Evolutionary conservation across 2,329 filamentous ascomycete genomes (phyloP), one percentile per base, ranked within the genome.

Genomic region (Curvularia verruculosa): DNA sequence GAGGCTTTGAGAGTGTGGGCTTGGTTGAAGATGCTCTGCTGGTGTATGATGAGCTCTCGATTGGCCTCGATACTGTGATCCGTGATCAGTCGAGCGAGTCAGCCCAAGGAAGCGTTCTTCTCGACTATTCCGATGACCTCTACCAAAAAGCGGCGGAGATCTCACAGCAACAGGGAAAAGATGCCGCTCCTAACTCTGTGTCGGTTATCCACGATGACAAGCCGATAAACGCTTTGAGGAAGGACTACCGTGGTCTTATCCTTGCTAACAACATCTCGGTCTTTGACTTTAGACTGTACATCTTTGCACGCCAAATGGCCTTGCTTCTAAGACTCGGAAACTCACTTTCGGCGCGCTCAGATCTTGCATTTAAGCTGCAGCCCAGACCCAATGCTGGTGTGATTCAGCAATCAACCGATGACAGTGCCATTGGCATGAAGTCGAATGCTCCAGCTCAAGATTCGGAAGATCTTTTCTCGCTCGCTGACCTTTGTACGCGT

Each of bases 1-100:
- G 91, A 64, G 96, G 94, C 0, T 96, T 99, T 65, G 96, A 99
- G 75, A 98, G 91, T 72, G 93, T 98, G 3, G 96, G 96, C 0
- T 81, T 99, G 9, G 91, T 97, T 8, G 95, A 99, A 71, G 95
- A 99, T 82, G 94, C 95, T 3, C 80, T 99, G 37, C 90, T 95
- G 4, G 92, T 92, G 13, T 99, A 99, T 67, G 95, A 98, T 74
- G 94, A 99, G 78, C 85, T 99, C 9, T 90, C 90, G 40, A 87
- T 94, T 49, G 94, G 93, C 0, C 81, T 99, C 28, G 94, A 98
- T 74, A 84, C 87, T 10, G 87, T 96, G 19, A 85, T 97, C 24
- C 84, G 89, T 50, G 92, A 96, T 46, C 89, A 95, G 67, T 80
- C 83, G 9, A 75, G 81, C 1, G 81, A 84, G 3, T 84, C 87